Evolutionary conservation across 2,329 filamentous ascomycete species (phyloP).

Genomic region (Paramyrothecium roridum): DNA sequence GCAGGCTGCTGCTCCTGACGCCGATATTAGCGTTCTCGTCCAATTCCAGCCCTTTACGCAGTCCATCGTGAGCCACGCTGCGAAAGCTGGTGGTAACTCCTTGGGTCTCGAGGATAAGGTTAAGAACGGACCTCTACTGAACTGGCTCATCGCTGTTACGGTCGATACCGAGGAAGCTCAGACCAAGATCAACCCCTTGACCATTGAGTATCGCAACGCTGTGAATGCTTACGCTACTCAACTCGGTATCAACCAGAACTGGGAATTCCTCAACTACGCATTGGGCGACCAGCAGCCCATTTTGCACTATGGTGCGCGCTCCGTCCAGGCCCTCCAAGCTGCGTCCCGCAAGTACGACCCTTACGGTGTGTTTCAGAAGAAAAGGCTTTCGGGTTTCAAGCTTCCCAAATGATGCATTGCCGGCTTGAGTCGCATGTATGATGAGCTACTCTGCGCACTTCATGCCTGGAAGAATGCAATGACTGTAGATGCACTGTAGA

Average conservation of each 20-base stretch:
- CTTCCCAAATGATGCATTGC: slow-evolving; percentile 8
- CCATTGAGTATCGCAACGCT: slow-evolving; percentile 17
- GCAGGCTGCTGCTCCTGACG: slow-evolving; percentile 16
- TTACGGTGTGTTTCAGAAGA: slow-evolving; percentile 27
- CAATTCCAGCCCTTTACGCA: slow-evolving; percentile 28
- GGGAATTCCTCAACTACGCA: slow-evolving; percentile 42
- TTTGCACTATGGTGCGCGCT: slow-evolving; percentile 30
- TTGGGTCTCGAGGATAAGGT: slow-evolving; percentile 29
- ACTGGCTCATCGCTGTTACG: slow-evolving; percentile 36
- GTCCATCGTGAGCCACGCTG: slow-evolving; percentile 18
- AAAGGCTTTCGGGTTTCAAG: slow-evolving; percentile 25
- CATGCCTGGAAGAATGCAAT: too few species aligned
- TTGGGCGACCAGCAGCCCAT: slow-evolving; percentile 33
- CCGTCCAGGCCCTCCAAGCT: slow-evolving; percentile 23
- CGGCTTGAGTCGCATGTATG: too few species aligned
- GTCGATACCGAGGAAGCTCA: slow-evolving; percentile 32
- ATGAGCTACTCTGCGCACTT: too few species aligned
- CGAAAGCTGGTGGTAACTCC: slow-evolving; percentile 23
- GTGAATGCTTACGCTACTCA: slow-evolving; percentile 20
- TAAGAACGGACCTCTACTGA: slow-evolving; percentile 28
- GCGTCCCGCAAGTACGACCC: slow-evolving; percentile 29
- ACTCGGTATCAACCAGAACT: slow-evolving; percentile 25
- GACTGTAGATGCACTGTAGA: too few species aligned
- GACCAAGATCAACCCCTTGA: slow-evolving; percentile 24
- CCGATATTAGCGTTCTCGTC: slow-evolving; percentile 20